These are phyloP conservation scores for Bretziella fagacearum DNA, from an alignment of 2,329 filamentous ascomycete species.

Conservation along the genomic window DNA sequence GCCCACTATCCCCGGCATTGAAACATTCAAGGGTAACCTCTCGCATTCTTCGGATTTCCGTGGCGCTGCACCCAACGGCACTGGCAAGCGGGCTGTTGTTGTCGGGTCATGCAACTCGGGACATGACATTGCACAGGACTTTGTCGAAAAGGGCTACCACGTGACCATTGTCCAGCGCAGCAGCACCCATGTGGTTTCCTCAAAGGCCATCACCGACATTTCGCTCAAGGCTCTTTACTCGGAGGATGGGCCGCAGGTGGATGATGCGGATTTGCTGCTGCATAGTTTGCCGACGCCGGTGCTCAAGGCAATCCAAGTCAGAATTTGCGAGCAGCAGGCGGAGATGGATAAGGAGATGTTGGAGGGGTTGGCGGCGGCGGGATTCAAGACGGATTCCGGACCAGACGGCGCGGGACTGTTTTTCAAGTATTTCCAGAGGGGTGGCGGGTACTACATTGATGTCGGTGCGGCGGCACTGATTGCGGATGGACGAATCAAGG, in stretches of 20 bases:
- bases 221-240: slow-evolving; percentile 33
- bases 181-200: slow-evolving; percentile 46
- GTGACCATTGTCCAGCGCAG: slow-evolving; percentile 56
- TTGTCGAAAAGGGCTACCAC: slow-evolving; percentile 45
- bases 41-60: slow-evolving; percentile 46
- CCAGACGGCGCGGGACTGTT: slow-evolving; percentile 40
- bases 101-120: slow-evolving; percentile 53
- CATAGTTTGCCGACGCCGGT: slow-evolving; percentile 42
- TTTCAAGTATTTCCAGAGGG: slow-evolving; percentile 46
- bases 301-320: slow-evolving; percentile 40
- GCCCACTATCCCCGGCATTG: slow-evolving; percentile 39
- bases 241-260: slow-evolving; percentile 38
- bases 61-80: slow-evolving; percentile 29
- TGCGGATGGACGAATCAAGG: slow-evolving; percentile 43
- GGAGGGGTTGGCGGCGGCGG: slow-evolving; percentile 33
- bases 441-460: slow-evolving; percentile 56
- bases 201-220: slow-evolving; percentile 34
- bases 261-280: slow-evolving; percentile 47
- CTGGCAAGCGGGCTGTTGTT: slow-evolving; percentile 43
- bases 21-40: slow-evolving; percentile 40
- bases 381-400: slow-evolving; percentile 44
- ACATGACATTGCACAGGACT: slow-evolving; percentile 54
- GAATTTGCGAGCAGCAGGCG: slow-evolving; percentile 22
- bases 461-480: slow-evolving; percentile 47
- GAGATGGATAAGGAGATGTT: slow-evolving; percentile 25